Evolutionary conservation across 2,329 filamentous ascomycete genomes (phyloP).

Genomic region (Dactylonectria macrodidyma): DNA sequence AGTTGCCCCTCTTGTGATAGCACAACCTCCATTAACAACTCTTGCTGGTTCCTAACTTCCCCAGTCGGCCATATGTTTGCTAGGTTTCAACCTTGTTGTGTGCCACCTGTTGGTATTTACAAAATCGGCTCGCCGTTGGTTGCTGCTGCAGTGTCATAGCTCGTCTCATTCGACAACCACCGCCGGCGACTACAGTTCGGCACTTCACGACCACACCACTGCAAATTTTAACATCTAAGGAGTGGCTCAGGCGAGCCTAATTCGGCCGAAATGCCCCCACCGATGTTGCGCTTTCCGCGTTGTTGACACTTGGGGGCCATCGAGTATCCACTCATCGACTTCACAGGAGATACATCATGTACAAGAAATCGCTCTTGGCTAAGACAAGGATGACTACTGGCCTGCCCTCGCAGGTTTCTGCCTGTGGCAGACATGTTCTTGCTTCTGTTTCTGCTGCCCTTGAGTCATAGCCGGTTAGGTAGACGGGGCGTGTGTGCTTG

Average conservation of each 20-base stretch:
- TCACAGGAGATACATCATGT: slow-evolving; percentile 36
- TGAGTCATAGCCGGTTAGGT: slow-evolving; percentile 32
- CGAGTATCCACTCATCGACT: slow-evolving; percentile 34
- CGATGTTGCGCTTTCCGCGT: slow-evolving; percentile 12
- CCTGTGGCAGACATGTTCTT: slow-evolving; percentile 39
- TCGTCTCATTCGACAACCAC: slow-evolving; percentile 11
- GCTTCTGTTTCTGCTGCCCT: slow-evolving; percentile 29
- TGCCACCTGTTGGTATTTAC: not conserved
- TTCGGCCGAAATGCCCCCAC: slow-evolving; percentile 25
- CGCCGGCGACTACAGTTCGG: not conserved
- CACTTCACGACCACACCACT: not conserved
- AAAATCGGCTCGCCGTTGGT: slow-evolving; percentile 13
- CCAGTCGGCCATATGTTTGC: too few relatives aligned
- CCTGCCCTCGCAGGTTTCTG: slow-evolving; percentile 40
- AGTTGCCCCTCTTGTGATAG: not conserved
- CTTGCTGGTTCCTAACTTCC: not conserved
- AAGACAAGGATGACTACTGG: slow-evolving; percentile 27
- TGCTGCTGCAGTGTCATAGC: not conserved
- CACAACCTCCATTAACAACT: too few relatives aligned
- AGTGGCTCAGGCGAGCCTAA: slow-evolving; percentile 16
- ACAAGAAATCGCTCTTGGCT: slow-evolving; percentile 31
- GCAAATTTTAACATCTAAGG: not conserved
- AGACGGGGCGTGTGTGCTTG: slow-evolving; percentile 28
- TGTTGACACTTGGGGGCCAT: slow-evolving; percentile 36
- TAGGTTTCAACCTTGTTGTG: too few relatives aligned